These are phyloP conservation scores for Hypoxylon fragiforme DNA, from an alignment of 495 filamentous ascomycete genomes.

Conservation along the genomic window DNA sequence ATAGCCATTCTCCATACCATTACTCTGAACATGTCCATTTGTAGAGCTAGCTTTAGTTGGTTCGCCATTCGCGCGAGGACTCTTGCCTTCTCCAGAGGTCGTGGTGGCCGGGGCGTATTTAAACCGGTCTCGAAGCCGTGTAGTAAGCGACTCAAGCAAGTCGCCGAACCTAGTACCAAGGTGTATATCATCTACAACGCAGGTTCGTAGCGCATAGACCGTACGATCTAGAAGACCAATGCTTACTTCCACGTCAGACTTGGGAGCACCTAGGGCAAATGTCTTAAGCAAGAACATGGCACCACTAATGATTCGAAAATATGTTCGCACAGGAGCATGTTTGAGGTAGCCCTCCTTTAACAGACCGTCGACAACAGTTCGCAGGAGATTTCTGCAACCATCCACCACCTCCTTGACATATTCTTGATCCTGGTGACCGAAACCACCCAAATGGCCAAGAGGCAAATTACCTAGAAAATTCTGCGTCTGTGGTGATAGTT, in stretches of 20 bases:
- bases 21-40: slow-evolving; percentile 35
- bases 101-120: slow-evolving; percentile 57
- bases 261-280: slow-evolving; percentile 88
- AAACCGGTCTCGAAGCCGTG: slow-evolving; percentile 72
- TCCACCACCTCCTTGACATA: slow-evolving; percentile 90
- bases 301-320: slow-evolving; percentile 90
- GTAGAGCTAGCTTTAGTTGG: slow-evolving; percentile 19
- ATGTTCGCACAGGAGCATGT: slow-evolving; percentile 90
- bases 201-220: slow-evolving; percentile 76
- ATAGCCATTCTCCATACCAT: slow-evolving; percentile 42
- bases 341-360: slow-evolving; percentile 82
- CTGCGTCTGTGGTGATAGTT: slow-evolving; percentile 60
- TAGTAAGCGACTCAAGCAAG: slow-evolving; percentile 78
- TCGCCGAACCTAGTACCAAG: slow-evolving; percentile 94
- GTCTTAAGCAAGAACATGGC: slow-evolving; percentile 95
- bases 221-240: slow-evolving; percentile 80
- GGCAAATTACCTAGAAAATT: slow-evolving; percentile 60
- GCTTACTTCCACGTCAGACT: slow-evolving; percentile 81
- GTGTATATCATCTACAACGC: slow-evolving; percentile 94
- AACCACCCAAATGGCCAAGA: slow-evolving; percentile 58
- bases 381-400: slow-evolving; percentile 79
- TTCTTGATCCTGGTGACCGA: slow-evolving; percentile 64
- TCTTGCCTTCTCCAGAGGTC: slow-evolving; percentile 43
- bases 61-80: slow-evolving; percentile 40
- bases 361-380: slow-evolving; percentile 80